Evolutionary conservation across 1,284 basidiomycete genomes (phyloP).

Genomic region (Pseudozyma thailandica): DNA sequence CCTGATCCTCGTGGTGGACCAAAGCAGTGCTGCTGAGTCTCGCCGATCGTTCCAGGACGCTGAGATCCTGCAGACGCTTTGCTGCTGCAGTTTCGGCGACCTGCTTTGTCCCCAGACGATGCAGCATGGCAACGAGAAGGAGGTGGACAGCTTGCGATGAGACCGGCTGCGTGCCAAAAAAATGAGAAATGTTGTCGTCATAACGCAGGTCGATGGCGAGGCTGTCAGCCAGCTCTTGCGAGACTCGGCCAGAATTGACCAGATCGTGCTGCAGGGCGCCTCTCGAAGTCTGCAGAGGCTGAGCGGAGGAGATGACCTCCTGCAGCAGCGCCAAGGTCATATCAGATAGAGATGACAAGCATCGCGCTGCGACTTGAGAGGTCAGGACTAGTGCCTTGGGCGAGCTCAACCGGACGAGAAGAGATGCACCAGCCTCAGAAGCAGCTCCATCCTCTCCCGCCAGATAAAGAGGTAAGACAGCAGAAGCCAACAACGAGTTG

Average conservation of each 20-base stretch:
- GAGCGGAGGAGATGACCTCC: conserved; percentile 15
- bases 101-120: conserved; percentile 11
- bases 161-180: conserved; percentile 11
- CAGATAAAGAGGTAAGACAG: conserved; percentile 20
- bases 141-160: conserved; percentile 14
- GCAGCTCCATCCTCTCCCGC: conserved; percentile 5
- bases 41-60: conserved; percentile 42
- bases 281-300: conserved; percentile 2
- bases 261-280: conserved; percentile 4
- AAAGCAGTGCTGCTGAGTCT: conserved; percentile 25
- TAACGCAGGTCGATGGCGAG: conserved; percentile 39
- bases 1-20: conserved; percentile 35
- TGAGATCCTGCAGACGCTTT: conserved; percentile 38
- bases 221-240: conserved; percentile 16
- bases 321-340: conserved; percentile 12
- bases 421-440: conserved; percentile 16
- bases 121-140: conserved; percentile 26
- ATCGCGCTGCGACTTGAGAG: conserved; percentile 11
- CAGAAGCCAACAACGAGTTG: conserved; percentile 29
- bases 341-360: conserved; percentile 4
- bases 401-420: conserved; percentile 28
- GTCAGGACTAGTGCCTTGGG: conserved; percentile 17
- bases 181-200: conserved; percentile 26
- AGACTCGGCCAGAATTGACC: conserved; percentile 11
- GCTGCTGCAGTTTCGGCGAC: conserved; percentile 23